Base-by-base conservation (phyloP, 2,329 filamentous ascomycete species). In the Arthrobotrys sphaeroides region DNA sequence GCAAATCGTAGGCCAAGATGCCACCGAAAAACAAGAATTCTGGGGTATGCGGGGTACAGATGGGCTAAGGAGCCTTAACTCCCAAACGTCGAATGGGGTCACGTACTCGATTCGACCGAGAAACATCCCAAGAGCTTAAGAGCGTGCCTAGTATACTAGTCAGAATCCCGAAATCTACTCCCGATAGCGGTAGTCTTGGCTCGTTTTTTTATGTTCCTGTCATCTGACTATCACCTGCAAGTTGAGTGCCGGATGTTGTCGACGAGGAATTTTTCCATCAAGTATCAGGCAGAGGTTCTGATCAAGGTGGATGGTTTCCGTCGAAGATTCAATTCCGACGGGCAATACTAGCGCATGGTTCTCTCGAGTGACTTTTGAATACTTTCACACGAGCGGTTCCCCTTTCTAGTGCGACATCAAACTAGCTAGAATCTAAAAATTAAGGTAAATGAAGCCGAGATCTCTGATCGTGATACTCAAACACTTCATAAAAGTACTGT, bases 11-110 rank as follows among this genome's bases (percentile, higher is more conserved):
- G 13, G 61, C 69, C 61, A 67, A 62, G 69, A 5, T 38, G 40
- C 38, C 49, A 1, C 18, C 38, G 7, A 33, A 74, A 74, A 74
- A 68, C 70, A 74, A 68, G 70, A 74, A 74, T 68, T 68, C 40
- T 49, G 62, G 64, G 28, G 55, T 67, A 64, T 74, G 69, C 53
- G 69, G 69, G 69, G 69, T 74, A 33, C 61, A 57, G 69, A 28
- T 13, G 20, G 16, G 42, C 31, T 28, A 62, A 53, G 43, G 42
- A 62, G 45, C 53, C 66, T 61, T 70, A 62, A 7, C 57, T 61
- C 20, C 13, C 33, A 16, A 40, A 47, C 36, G 18, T 51, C 65
- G 65, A 59, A 69, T 60, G 10, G 18, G 40, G 20, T 20, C 36
- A 47, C 42, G 5, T 36, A 5, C 3, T 33, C 9, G 10, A 7